Evolutionary conservation across 2,329 filamentous ascomycete species (phyloP).

Genomic region (Colletotrichum sp.): DNA sequence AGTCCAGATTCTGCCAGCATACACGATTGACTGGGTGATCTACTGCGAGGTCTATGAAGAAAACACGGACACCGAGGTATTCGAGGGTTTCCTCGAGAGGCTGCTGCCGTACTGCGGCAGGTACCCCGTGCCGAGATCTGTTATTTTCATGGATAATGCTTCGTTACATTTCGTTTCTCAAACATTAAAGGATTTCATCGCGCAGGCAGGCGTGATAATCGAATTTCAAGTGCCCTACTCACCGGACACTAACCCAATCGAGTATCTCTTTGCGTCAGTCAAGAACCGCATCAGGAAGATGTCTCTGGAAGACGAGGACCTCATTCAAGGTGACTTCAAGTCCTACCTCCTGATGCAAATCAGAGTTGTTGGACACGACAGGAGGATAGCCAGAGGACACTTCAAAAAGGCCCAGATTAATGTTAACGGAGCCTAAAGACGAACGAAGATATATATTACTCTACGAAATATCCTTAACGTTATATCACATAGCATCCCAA

Average conservation of each 20-base stretch:
- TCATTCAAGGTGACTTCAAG: constrained; percentile 24
- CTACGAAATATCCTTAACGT: neutral
- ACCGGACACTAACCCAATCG: constrained; percentile 17
- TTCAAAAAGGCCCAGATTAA: constrained; percentile 4
- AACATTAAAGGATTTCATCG: constrained; percentile 5
- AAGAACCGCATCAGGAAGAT: constrained; percentile 21
- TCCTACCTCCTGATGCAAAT: constrained; percentile 24
- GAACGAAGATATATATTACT: neutral
- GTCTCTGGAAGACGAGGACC: constrained; percentile 20
- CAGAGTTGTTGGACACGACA: constrained; percentile 11
- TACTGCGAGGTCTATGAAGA: constrained; percentile 23
- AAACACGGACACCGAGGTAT: constrained; percentile 16
- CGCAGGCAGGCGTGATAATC: constrained; percentile 17
- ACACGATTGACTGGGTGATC: constrained; percentile 9
- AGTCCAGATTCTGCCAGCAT: constrained; percentile 6
- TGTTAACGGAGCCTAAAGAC: neutral
- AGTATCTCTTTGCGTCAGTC: constrained; percentile 21
- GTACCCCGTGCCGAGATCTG: constrained; percentile 20
- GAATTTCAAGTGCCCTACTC: constrained; percentile 18
- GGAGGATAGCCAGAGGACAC: constrained; percentile 21
- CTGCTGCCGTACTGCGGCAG: constrained; percentile 21
- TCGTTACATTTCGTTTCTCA: constrained; percentile 21
- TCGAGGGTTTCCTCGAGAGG: constrained; percentile 21
- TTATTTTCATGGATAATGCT: constrained; percentile 24
- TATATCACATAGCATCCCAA: neutral